These are phyloP conservation scores for Sophora flavescens DNA, from an alignment of 306 rosid genomes.

Conservation along the genomic window DNA sequence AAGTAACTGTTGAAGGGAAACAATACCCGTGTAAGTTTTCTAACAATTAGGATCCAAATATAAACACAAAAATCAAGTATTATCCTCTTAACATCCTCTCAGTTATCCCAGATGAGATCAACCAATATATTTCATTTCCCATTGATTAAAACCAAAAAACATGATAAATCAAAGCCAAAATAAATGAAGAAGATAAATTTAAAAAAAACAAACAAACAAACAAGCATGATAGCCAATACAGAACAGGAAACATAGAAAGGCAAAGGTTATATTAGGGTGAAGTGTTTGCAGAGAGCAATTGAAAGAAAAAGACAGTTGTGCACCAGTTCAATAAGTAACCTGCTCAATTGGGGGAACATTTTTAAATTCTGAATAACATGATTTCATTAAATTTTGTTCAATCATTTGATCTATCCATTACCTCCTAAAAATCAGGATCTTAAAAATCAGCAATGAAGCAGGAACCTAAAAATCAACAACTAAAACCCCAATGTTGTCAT, in stretches of 20 bases:
- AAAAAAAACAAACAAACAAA: not conserved
- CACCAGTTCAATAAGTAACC: constrained; percentile 6
- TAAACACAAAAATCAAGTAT: not conserved
- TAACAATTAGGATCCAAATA: constrained; percentile 19
- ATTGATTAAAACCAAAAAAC: constrained; percentile 27
- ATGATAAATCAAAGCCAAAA: constrained; percentile 26
- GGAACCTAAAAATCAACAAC: constrained; percentile 19
- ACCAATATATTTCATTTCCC: constrained; percentile 33
- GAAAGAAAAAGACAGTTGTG: not conserved
- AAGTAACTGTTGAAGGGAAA: constrained; percentile 69
- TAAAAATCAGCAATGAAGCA: not conserved
- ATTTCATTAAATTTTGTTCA: not conserved
- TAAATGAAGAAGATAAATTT: not conserved
- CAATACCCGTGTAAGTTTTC: constrained; percentile 40
- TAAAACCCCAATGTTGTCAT: not conserved
- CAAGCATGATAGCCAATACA: not conserved
- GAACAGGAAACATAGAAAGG: constrained; percentile 24
- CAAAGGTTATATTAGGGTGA: not conserved
- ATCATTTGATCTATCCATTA: constrained; percentile 3
- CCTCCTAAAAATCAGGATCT: not conserved
- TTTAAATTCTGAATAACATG: not conserved
- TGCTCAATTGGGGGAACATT: constrained; percentile 15
- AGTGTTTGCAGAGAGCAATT: constrained; percentile 10
- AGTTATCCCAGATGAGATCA: constrained; percentile 10
- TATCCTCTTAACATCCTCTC: constrained; percentile 27